Evolutionary conservation across 2,329 filamentous ascomycete species (phyloP).

Genomic region (Trichoderma atroviride): DNA sequence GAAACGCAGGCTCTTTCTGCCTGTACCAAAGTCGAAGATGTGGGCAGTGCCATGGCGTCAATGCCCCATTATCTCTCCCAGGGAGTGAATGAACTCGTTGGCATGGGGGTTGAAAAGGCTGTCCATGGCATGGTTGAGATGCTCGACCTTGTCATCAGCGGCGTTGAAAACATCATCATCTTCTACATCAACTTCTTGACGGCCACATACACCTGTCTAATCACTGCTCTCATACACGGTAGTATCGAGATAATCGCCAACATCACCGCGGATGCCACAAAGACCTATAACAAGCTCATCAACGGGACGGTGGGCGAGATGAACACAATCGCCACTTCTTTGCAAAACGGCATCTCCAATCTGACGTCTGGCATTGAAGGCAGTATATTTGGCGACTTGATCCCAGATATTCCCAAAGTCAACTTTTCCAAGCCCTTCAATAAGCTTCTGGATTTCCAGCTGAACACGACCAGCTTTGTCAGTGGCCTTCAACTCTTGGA

Average conservation of each 20-base stretch:
- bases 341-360: constrained; percentile 52
- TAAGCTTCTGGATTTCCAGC: constrained; percentile 68
- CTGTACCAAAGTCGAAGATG: constrained; percentile 88
- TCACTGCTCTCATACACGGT: constrained; percentile 79
- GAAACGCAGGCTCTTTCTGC: constrained; percentile 82
- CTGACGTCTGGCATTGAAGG: constrained; percentile 49
- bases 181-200: constrained; percentile 93
- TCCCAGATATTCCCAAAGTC: constrained; percentile 53
- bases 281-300: constrained; percentile 53
- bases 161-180: constrained; percentile 82
- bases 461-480: constrained; percentile 68
- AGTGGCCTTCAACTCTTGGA: constrained; percentile 73
- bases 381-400: constrained; percentile 54
- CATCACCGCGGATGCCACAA: constrained; percentile 55
- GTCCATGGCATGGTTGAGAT: constrained; percentile 79
- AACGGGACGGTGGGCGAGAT: constrained; percentile 61
- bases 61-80: constrained; percentile 94
- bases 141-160: constrained; percentile 77
- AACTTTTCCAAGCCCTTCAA: constrained; percentile 67
- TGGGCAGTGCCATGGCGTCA: constrained; percentile 93
- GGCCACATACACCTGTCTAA: constrained; percentile 86
- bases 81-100: constrained; percentile 85
- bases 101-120: constrained; percentile 76
- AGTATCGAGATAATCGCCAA: constrained; percentile 69
- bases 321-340: constrained; percentile 56